These are phyloP conservation scores for Lolium perenne DNA, from an alignment of 176 grass and related monocot genomes.

Conservation along the genomic window DNA sequence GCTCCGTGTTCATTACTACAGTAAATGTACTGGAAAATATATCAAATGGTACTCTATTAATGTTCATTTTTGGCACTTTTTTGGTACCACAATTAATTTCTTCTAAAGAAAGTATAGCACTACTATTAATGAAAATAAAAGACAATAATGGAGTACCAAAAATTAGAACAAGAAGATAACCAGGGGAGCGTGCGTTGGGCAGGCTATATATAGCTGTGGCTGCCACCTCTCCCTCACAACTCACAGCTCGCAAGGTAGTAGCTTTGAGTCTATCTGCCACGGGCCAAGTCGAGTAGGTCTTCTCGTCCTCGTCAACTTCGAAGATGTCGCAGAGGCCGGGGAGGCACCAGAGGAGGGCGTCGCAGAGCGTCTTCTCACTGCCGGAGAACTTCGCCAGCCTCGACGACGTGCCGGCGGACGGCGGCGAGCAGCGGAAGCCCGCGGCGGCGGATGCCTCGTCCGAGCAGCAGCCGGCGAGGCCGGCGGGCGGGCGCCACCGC, in stretches of 20 bases:
- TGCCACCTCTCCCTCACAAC: slow-evolving; percentile 28
- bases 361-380: slow-evolving; percentile 78
- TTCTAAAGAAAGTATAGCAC: not conserved
- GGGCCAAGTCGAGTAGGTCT: not conserved
- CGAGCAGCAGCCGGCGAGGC: slow-evolving; percentile 56
- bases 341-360: slow-evolving; percentile 88
- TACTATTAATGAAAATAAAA: not conserved
- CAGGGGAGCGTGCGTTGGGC: slow-evolving; percentile 1
- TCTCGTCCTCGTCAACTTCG: not conserved
- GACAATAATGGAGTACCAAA: not conserved
- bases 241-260: not conserved
- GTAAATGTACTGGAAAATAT: not conserved
- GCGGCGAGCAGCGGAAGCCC: slow-evolving; percentile 53
- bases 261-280: not conserved
- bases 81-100: not conserved
- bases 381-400: slow-evolving; percentile 81
- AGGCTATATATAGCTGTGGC: slow-evolving; percentile 43
- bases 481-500: slow-evolving; percentile 48
- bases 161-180: not conserved
- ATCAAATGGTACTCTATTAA: not conserved
- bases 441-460: slow-evolving; percentile 44
- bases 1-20: not conserved
- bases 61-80: not conserved
- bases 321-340: slow-evolving; percentile 70
- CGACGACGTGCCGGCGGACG: slow-evolving; percentile 59